Base-by-base conservation (phyloP, 257 asterid genomes). In the Solanum commersonii region DNA sequence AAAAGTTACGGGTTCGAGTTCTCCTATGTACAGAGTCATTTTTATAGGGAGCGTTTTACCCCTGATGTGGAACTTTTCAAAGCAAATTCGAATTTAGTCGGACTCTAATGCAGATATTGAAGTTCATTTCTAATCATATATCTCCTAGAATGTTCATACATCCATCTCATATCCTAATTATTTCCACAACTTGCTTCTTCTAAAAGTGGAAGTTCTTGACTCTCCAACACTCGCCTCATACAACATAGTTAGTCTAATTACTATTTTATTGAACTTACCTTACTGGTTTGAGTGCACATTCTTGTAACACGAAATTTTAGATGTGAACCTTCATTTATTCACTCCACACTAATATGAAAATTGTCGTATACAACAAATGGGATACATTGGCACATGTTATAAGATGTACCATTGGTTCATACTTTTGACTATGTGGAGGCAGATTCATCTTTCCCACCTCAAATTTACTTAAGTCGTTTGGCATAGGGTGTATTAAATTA, bases 1-100 rank as follows among this genome's bases (percentile, higher is more conserved):
- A 52, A 0, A 52, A 16, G 23, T 52, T 52, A 5, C 1, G 1
- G 8, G 10, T 52, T 16, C 1, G 4, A 52, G 1, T 52, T 16
- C 0, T 2, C 23, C 4, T 52, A 7, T 0, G 0, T 16, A 16
- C 3, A 1, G 9, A 52, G 63, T 52, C 4, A 0, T 49, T 16
- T 16, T 52, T 52, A 7, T 16, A 52, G 63, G 3, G 23, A 52
- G 4, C 0, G 23, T 16, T 52, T 52, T 52, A 52, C 3, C 23
- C 0, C 0, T 7, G 10, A 52, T 52, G 63, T 52, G 23, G 8
- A 1, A 52, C 23, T 52, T 52, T 16, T 16, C 60, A 49, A 49
- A 49, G 1, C 3, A 49, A 49, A 49, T 15, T 49, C 3, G 1
- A 49, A 49, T 49, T 49, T 49, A 49, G 3, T 49, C 22, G 1